Evolutionary conservation across 2,329 filamentous ascomycete species (phyloP).

Genomic region (Taxawa tesnikishii): DNA sequence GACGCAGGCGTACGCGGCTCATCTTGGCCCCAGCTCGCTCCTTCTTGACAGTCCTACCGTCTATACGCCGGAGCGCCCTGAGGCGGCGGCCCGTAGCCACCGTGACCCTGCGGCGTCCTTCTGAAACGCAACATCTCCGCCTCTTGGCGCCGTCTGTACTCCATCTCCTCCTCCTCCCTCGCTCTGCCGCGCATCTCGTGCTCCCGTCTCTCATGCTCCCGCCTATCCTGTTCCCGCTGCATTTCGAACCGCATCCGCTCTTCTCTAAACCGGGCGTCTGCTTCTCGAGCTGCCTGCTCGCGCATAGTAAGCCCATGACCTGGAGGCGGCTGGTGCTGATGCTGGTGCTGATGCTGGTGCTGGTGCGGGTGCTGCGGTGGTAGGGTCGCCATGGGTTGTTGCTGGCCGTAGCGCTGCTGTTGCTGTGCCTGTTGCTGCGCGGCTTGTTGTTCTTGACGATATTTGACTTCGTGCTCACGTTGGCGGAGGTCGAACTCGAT

Average conservation of each 20-base stretch:
- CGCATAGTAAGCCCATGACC: neutral
- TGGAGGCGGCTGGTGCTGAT: conserved; percentile 2
- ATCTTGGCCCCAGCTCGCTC: too few relatives aligned
- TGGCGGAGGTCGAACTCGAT: neutral
- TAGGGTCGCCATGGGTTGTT: conserved; percentile 4
- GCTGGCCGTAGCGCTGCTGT: conserved; percentile 4
- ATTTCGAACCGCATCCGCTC: too few relatives aligned
- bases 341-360: conserved; percentile 5
- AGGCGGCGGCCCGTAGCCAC: neutral
- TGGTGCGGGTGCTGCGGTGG: conserved; percentile 5
- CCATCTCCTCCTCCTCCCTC: conserved; percentile 2
- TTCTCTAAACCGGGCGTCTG: conserved; percentile 3
- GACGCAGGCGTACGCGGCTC: too few relatives aligned
- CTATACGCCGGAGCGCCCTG: too few relatives aligned
- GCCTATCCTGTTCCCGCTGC: too few relatives aligned
- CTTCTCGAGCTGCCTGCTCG: neutral
- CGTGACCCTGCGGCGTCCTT: conserved; percentile 7
- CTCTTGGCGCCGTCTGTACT: conserved; percentile 1
- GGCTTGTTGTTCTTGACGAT: neutral
- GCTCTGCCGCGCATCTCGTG: conserved; percentile 2
- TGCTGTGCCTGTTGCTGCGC: conserved; percentile 5
- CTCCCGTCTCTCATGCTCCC: conserved; percentile 9
- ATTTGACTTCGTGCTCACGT: too few relatives aligned
- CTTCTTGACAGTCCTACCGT: too few relatives aligned
- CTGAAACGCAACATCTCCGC: conserved; percentile 1